Conservation (phyloP, 1,139 yeast genomes). For the Saccharomycopsis hybrid region DNA sequence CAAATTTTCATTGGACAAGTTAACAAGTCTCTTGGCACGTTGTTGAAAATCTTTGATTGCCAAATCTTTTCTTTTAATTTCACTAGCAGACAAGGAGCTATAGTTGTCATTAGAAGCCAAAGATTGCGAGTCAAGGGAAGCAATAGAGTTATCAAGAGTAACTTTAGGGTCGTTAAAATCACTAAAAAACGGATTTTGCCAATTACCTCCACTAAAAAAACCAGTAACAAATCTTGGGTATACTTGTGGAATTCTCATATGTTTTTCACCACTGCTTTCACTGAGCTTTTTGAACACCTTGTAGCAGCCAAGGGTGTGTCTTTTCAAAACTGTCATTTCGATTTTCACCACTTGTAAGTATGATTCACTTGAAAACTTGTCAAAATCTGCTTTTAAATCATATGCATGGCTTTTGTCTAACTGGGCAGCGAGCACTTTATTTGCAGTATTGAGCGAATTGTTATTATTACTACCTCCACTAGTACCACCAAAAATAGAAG, state of each 20-base stretch:
- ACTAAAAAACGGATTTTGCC: slow-evolving; percentile 61
- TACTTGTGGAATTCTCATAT: slow-evolving; percentile 48
- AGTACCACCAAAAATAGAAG: not conserved
- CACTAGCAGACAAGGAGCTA: not conserved
- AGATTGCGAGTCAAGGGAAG: too few relatives aligned
- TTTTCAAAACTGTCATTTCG: slow-evolving; percentile 17
- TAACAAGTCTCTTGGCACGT: slow-evolving; percentile 33
- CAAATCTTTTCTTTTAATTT: slow-evolving; percentile 17
- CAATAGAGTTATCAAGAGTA: slow-evolving; percentile 16
- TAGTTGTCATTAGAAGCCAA: not conserved
- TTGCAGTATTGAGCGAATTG: not conserved
- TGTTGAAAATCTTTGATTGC: slow-evolving; percentile 24
- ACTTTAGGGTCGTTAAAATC: slow-evolving; percentile 23
- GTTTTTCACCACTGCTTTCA: slow-evolving; percentile 25
- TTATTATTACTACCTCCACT: not conserved
- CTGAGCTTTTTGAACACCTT: slow-evolving; percentile 7
- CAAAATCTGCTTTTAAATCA: slow-evolving; percentile 7
- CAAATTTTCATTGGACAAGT: slow-evolving; percentile 45
- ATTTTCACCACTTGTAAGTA: slow-evolving; percentile 15
- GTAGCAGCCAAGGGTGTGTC: slow-evolving; percentile 15
- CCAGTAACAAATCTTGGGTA: slow-evolving; percentile 61
- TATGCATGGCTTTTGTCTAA: not conserved
- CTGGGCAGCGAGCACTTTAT: not conserved
- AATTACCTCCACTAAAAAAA: slow-evolving; percentile 67
- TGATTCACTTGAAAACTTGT: slow-evolving; percentile 5